Percentiles rank a stretch among this genome's conserved stretches.
Evolutionary conservation across 345 rosid genomes (phyloP).

Genomic region (Populus alba): DNA sequence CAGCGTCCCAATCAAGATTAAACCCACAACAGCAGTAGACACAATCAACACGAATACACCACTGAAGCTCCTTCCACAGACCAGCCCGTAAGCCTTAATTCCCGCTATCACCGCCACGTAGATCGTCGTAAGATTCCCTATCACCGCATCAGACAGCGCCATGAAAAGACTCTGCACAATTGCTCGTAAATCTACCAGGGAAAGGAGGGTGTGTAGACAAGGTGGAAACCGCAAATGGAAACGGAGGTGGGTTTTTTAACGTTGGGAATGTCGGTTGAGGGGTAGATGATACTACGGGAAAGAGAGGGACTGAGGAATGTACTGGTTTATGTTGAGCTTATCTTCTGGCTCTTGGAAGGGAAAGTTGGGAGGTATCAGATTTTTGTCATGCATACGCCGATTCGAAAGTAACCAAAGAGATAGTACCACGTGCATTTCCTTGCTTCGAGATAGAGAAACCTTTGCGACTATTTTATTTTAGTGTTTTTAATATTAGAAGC

Average conservation of each 20-base stretch:
- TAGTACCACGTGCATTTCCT: conserved; percentile 7
- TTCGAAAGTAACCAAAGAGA: conserved; percentile 13
- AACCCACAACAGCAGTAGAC: conserved; percentile 63
- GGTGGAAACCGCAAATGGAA: not conserved
- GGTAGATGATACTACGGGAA: conserved; percentile 1
- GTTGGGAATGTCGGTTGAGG: conserved; percentile 20
- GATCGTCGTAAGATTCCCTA: conserved; percentile 75
- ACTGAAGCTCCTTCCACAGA: conserved; percentile 60
- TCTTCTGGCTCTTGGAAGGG: conserved; percentile 7
- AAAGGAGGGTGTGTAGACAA: not conserved
- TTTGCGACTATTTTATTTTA: not conserved
- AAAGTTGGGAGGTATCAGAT: conserved; percentile 14
- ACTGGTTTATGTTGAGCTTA: conserved; percentile 8
- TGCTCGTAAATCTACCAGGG: not conserved
- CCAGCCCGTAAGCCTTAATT: conserved; percentile 59
- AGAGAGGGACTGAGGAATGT: not conserved
- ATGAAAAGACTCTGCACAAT: conserved; percentile 13
- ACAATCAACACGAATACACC: conserved; percentile 64
- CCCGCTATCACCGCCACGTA: conserved; percentile 76
- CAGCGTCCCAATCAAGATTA: conserved; percentile 63
- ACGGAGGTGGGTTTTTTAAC: not conserved
- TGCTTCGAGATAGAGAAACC: not conserved
- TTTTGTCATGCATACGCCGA: conserved; percentile 6
- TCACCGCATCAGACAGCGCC: conserved; percentile 86
- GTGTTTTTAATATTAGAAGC: not conserved